Conservation (phyloP, 139 green algal genomes). For the Dunaliella sp. region DNA sequence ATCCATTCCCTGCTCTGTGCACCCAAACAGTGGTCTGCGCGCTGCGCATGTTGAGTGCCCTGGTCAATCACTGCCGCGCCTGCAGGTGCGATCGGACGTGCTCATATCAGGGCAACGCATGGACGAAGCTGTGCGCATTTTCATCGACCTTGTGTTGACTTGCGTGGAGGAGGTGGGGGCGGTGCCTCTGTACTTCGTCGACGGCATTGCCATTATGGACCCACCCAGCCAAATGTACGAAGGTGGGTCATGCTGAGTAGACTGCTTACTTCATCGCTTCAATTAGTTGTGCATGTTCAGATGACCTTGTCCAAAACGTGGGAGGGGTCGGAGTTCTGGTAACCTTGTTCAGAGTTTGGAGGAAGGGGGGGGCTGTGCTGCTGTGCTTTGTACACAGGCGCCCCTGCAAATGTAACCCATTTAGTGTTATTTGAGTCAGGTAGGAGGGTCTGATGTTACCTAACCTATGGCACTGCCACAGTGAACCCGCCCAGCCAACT, state of each 20-base stretch:
- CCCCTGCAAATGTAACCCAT: too few species aligned
- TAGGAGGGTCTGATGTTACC: too few species aligned
- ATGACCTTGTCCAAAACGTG: background rate
- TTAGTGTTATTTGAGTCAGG: too few species aligned
- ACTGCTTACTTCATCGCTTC: background rate
- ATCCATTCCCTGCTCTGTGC: too few species aligned
- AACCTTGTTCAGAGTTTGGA: background rate
- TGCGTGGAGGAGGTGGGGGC: constrained; percentile 37
- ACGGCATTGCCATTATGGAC: constrained; percentile 36
- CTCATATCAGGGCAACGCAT: constrained; percentile 18
- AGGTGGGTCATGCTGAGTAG: background rate
- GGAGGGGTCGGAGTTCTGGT: background rate
- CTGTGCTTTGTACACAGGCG: too few species aligned
- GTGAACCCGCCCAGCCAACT: too few species aligned
- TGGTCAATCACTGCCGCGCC: too few species aligned
- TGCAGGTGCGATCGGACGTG: constrained; percentile 36
- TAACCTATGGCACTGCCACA: too few species aligned
- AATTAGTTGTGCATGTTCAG: background rate
- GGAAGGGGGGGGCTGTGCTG: too few species aligned
- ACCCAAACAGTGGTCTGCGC: too few species aligned
- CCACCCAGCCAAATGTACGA: constrained; percentile 11
- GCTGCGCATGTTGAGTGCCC: too few species aligned
- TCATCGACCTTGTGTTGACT: constrained; percentile 40
- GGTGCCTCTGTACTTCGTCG: constrained; percentile 53
- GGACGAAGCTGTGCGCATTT: constrained; percentile 41